Conservation (phyloP, 495 filamentous ascomycete species). For the Penicillium nucicola region DNA sequence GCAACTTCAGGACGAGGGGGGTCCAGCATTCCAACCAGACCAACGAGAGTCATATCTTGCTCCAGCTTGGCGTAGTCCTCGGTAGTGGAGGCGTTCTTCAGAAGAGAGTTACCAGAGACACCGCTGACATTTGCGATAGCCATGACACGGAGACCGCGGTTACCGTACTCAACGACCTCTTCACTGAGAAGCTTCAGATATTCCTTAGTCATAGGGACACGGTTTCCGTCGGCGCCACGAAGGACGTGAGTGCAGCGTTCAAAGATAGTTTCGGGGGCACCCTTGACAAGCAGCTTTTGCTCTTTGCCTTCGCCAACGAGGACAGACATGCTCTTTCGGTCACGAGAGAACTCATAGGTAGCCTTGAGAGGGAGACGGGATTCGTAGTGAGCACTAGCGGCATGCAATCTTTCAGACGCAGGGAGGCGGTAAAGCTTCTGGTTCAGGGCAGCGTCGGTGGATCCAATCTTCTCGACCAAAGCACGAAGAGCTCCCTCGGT, state of each 20-base stretch:
- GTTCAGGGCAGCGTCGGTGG: conserved; percentile 57
- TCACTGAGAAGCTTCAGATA: conserved; percentile 65
- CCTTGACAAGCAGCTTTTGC: conserved; percentile 90
- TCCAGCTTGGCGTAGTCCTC: conserved; percentile 83
- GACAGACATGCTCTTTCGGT: conserved; percentile 99
- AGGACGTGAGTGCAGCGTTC: conserved; percentile 83
- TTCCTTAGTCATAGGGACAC: conserved; percentile 63
- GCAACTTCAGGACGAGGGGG: conserved; percentile 94
- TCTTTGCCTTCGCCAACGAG: conserved; percentile 65
- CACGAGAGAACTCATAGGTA: conserved; percentile 96
- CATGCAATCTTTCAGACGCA: conserved; percentile 62
- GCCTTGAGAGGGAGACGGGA: conserved; percentile 67
- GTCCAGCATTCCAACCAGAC: conserved; percentile 95
- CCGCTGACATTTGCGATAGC: conserved; percentile 81
- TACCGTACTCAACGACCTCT: conserved; percentile 86
- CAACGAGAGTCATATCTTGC: conserved; percentile 89
- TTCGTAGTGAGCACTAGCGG: conserved; percentile 83
- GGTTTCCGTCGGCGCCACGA: conserved; percentile 70
- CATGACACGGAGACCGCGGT: conserved; percentile 90
- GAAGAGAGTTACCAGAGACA: conserved; percentile 63
- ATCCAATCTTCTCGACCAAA: conserved; percentile 92
- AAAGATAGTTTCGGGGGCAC: conserved; percentile 89
- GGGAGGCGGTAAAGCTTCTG: conserved; percentile 44
- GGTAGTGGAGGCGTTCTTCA: conserved; percentile 73
- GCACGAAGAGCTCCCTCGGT: conserved; percentile 93